Conservation (phyloP, 805 yeast species). For the Priceomyces carsonii region DNA sequence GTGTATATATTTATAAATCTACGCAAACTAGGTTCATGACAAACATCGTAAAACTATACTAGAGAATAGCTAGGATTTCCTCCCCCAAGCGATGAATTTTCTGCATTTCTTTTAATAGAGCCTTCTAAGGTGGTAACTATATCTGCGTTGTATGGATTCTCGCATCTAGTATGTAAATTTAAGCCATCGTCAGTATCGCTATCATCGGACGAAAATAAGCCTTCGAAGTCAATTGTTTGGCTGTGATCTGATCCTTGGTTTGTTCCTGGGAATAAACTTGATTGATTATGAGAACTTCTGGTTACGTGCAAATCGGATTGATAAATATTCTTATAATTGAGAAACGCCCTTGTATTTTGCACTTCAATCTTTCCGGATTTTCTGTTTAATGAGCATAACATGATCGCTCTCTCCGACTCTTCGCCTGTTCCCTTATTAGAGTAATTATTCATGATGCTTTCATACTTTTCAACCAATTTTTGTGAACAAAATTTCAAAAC, state of each 20-base stretch:
- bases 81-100: constrained; percentile 8
- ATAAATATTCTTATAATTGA: constrained; percentile 19
- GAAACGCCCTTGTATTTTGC: constrained; percentile 30
- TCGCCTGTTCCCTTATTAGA: not conserved
- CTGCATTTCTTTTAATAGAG: constrained; percentile 4
- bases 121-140: constrained; percentile 8
- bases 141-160: constrained; percentile 9
- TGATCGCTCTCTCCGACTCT: constrained; percentile 14
- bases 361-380: constrained; percentile 35
- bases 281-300: constrained; percentile 1
- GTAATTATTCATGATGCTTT: constrained; percentile 6
- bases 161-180: constrained; percentile 5
- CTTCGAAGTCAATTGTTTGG: constrained; percentile 2
- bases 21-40: not conserved
- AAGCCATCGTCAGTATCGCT: constrained; percentile 8
- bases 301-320: constrained; percentile 6
- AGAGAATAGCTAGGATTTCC: constrained; percentile 11
- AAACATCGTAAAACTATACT: constrained; percentile 4
- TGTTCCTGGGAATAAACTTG: constrained; percentile 1
- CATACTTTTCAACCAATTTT: constrained; percentile 6
- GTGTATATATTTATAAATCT: not conserved
- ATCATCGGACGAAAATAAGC: constrained; percentile 6
- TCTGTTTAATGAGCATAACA: constrained; percentile 37
- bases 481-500: constrained; percentile 4
- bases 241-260: not conserved